Evolutionary conservation across 2,329 filamentous ascomycete species (phyloP), one percentile per base, ranked within the genome.

Genomic region (Xylariales sp.): DNA sequence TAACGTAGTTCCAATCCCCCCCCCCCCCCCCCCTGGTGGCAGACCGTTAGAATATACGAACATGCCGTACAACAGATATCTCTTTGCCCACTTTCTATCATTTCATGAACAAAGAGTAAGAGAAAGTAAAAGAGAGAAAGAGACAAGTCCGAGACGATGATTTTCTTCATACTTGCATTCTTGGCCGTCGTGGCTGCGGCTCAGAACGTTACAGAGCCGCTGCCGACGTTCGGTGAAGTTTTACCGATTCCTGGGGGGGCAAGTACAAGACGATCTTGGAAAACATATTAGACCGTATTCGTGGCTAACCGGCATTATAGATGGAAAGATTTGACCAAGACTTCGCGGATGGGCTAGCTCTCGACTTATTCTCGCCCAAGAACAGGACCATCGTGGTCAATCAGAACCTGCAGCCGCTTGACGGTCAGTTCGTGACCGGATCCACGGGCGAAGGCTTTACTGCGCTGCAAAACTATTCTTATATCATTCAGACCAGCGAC

Each of bases 281-380:
- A 27, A 27, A 27, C 8, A 4, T n/a, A 21, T 21, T 3, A 3
- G 3, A 2, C 11, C 3, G 33, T n/a, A 21, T 5, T 20, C 1
- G 3, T 12, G 12, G 33, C 33, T 36, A 3, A 36, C 15, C 4
- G 1, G 9, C 2, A 36, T 36, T n/a, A 20, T 9, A 36, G 33
- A 36, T 36, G 33, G 33, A 36, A 21, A 20, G 33, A 15, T 21
- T 22, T 11, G 33, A 60, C 34, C 58, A 58, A 43, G 55, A 61
- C 38, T 60, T 61, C 41, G 42, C 48, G 27, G 60, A 61, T 21
- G 60, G 60, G 6, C 46, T 62, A 3, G 53, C 49, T 6, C 53
- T 61, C 14, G 59, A 63, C 38, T 45, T 62, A 9, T 55, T 61
- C 37, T 62, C 60, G 2, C 60, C 59, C 7, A 52, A 40, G 4